Evolutionary conservation across 2,329 filamentous ascomycete species (phyloP), one percentile per base, ranked within the genome.

Genomic region (Ascochyta clinopodiicola): DNA sequence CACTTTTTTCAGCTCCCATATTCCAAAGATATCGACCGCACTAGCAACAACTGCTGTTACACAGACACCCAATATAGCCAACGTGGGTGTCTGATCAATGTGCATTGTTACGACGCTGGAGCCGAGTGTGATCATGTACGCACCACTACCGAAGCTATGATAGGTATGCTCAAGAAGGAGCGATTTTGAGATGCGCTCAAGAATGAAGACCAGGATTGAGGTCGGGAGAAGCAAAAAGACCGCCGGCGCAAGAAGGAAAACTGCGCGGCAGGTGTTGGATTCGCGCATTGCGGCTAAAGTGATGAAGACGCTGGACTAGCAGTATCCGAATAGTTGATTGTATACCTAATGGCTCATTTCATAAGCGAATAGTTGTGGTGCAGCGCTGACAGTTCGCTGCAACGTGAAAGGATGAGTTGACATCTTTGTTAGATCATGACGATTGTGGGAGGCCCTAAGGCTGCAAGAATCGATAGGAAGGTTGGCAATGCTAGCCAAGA

Each of bases 1-100:
- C 2, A 69, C 56, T 13, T 61, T 61, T n/a, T 64, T 53, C 54
- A 73, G 44, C 38, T 73, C 70, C 70, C 69, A 73, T 43, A 69
- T 64, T 0, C 63, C 70, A 25, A 66, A 66, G 2, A 46, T 44
- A 9, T 57, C 61, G 8, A 73, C 25, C 21, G 59, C 56, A n/a
- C 59, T 50, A 4, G 69, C 60, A 7, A 63, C 22, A 25, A 62
- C 59, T 0, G 61, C 66, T 9, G 66, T 35, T 6, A 63, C 35
- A 31, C 61, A 60, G 19, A 64, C 32, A 1, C 62, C 62, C 0
- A 72, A 44, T 47, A 68, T 62, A 6, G 63, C 63, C 21, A 56
- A 22, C 1, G 54, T 58, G 1, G 70, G 64, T 2, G 34, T 57
- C 2, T 51, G 15, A 38, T 68, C 54, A 6, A 61, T 52, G 22